Evolutionary conservation across 2,329 filamentous ascomycete species (phyloP), one percentile per base, ranked within the genome.

Genomic region (Epicoccum sorghinum): DNA sequence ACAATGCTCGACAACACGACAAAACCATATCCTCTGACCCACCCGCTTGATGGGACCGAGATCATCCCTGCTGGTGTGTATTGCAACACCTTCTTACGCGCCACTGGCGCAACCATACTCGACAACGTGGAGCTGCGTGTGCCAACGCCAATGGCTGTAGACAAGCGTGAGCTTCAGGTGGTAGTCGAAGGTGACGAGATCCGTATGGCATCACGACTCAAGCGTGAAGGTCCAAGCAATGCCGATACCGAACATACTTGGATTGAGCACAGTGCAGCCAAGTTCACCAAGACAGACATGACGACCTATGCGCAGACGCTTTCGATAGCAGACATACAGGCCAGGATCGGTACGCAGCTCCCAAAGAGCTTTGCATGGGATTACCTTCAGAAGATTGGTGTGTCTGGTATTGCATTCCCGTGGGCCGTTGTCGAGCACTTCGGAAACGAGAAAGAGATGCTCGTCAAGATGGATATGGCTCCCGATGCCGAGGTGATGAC

Each of bases 31-130:
- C 77, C 77, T 3, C 66, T 75, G 2, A 69, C 51, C 14, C 77
- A 79, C 58, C 75, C 71, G 7, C 62, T 80, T 1, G 67, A 74
- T 38, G 77, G 75, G 4, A 75, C 75, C 1, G 76, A 79, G 53
- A 79, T 79, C 33, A 66, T 79, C 5, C 78, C 78, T 2, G 78
- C 76, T 3, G 77, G 75, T 3, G 72, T 73, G 2, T 65, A 77
- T 23, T 62, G 78, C 39, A 79, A 79, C 55, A 79, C 74, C 1
- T 77, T 78, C 45, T 47, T 70, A 12, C 60, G 71, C 22, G 76
- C 71, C 0, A 75, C 73, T 2, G 59, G 66, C 4, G 67, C 59
- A 7, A 54, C 55, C 1, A 44, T 60, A 2, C 54, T 79, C 3
- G 56, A 62, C 7, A 66, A 77, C 36, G 61, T 79, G 13, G 62